Evolutionary conservation across 257 asterid species (phyloP).

Genomic region (Primulina huaijiensis): DNA sequence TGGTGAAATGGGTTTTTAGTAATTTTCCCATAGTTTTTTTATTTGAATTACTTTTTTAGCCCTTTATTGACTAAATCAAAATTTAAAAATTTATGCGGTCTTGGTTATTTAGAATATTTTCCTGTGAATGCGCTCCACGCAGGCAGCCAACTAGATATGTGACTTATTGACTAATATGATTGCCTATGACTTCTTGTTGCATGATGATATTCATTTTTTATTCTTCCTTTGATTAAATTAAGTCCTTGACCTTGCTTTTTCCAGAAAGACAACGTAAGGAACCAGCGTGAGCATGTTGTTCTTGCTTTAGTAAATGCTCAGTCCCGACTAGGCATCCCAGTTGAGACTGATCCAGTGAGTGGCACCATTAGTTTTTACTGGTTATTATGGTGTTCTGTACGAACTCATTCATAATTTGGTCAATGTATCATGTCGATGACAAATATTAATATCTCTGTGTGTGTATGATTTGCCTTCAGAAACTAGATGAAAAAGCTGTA

Average conservation of each 20-base stretch:
- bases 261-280: constrained; percentile 90
- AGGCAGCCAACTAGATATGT: constrained; percentile 8
- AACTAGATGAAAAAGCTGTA: constrained; percentile 83
- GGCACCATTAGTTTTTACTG: constrained; percentile 25
- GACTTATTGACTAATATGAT: constrained; percentile 12
- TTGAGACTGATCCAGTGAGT: constrained; percentile 81
- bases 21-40: too few species aligned
- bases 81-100: constrained; percentile 7
- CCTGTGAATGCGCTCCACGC: background rate
- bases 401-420: background rate
- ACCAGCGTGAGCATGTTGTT: constrained; percentile 91
- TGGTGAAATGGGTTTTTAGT: too few species aligned
- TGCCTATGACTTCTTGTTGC: constrained; percentile 1
- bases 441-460: background rate
- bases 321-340: constrained; percentile 73
- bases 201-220: constrained; percentile 13
- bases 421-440: background rate
- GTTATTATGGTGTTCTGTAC: background rate
- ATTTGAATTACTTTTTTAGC: background rate
- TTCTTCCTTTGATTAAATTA: constrained; percentile 20
- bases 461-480: constrained; percentile 38
- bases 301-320: constrained; percentile 87
- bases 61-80: background rate
- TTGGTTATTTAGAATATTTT: constrained; percentile 22
- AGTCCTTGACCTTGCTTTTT: constrained; percentile 24